phyloP scores from a whole-genome alignment of 441 rosid species.

The Dalechampia spathulata region DNA sequence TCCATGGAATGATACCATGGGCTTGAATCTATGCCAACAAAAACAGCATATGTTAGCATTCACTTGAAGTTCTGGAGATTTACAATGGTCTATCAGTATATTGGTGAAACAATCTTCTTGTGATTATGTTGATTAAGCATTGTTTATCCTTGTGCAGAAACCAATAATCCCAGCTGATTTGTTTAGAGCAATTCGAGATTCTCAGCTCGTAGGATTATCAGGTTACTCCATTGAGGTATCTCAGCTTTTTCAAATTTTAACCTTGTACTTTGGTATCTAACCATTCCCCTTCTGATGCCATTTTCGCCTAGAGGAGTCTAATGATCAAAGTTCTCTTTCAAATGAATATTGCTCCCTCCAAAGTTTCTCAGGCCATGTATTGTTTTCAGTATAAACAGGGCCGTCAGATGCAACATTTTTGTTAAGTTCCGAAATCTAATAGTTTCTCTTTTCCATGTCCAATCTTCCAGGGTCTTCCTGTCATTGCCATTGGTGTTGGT shows the following conservation, averaged over 20 bases:
- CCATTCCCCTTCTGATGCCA: neutral
- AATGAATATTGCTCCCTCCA: too few species aligned
- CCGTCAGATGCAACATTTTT: neutral
- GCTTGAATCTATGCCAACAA: too few species aligned
- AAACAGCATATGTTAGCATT: too few species aligned
- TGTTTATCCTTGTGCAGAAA: constrained; percentile 46
- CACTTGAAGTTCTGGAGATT: too few species aligned
- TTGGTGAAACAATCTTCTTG: too few species aligned
- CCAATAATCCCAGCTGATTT: constrained; percentile 67
- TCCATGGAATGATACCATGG: too few species aligned
- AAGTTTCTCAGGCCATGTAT: neutral
- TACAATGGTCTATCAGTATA: too few species aligned
- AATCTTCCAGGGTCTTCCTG: constrained; percentile 74
- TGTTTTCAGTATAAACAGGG: neutral
- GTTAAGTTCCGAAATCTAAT: constrained; percentile 4
- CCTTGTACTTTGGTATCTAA: neutral
- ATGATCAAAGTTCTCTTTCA: too few species aligned
- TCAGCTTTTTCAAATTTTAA: neutral
- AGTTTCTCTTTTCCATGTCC: constrained; percentile 10
- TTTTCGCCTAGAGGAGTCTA: neutral
- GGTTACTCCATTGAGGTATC: constrained; percentile 85
- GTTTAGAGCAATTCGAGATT: constrained; percentile 68
- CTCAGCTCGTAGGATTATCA: constrained; percentile 84
- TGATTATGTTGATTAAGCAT: too few species aligned
- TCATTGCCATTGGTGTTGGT: constrained; percentile 75